Evolutionary conservation across 2,329 filamentous ascomycete genomes (phyloP).

Genomic region (Pseudogymnoascus sp.): DNA sequence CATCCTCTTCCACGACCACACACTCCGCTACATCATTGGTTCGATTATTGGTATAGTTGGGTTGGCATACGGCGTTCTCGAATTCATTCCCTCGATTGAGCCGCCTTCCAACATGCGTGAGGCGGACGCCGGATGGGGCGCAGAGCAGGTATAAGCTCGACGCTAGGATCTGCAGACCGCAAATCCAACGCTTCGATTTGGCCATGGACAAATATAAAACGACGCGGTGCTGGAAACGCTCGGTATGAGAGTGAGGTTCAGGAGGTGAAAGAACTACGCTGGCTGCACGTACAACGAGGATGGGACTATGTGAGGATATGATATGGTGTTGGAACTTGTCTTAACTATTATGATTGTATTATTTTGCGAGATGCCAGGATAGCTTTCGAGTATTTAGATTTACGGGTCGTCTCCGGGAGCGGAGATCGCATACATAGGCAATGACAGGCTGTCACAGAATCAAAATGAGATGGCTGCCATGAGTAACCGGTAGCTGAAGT

Average conservation of each 20-base stretch:
- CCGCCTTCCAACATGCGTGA: conserved; percentile 50
- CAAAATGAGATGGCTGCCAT: background rate
- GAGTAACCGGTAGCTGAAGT: background rate
- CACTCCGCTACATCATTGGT: conserved; percentile 69
- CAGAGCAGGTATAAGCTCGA: conserved; percentile 25
- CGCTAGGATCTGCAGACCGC: background rate
- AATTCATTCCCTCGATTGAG: conserved; percentile 72
- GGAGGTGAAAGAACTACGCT: background rate
- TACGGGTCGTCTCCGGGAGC: background rate
- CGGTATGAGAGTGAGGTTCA: background rate
- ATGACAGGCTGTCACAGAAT: background rate
- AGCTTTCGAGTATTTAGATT: conserved; percentile 5
- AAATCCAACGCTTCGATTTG: background rate
- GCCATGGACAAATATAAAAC: background rate
- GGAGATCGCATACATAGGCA: conserved; percentile 9
- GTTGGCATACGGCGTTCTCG: conserved; percentile 65
- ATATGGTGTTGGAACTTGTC: background rate
- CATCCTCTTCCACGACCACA: conserved; percentile 64
- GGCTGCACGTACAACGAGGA: background rate
- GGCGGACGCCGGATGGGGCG: conserved; percentile 28
- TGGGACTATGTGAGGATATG: background rate
- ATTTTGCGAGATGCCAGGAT: background rate
- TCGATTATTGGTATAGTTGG: conserved; percentile 71
- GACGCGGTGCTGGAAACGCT: conserved; percentile 1
- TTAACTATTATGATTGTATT: conserved; percentile 4